phyloP scores from a whole-genome alignment of 1,139 yeast species.

The Lodderomyces metapsilosis region DNA sequence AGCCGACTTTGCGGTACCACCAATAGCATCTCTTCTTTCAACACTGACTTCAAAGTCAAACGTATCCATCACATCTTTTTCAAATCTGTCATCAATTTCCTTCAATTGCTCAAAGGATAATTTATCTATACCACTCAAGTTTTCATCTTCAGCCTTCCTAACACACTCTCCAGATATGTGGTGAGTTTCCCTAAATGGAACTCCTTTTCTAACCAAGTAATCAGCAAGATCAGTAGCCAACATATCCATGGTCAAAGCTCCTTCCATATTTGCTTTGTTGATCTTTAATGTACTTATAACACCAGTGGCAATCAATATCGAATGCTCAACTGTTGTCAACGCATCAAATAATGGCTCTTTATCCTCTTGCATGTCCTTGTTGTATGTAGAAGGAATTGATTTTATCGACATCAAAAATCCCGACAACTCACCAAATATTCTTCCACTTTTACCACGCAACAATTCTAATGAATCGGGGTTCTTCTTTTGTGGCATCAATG shows the following conservation, averaged over 20 bases:
- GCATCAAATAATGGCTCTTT: slow-evolving; percentile 96
- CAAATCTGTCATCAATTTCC: slow-evolving; percentile 76
- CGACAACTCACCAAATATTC: slow-evolving; percentile 91
- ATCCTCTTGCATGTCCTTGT: slow-evolving; percentile 98
- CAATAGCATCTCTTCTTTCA: slow-evolving; percentile 93
- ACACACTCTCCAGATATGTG: slow-evolving; percentile 98
- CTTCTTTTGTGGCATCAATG: slow-evolving; percentile 98
- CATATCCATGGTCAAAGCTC: slow-evolving; percentile 97
- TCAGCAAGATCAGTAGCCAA: slow-evolving; percentile 98
- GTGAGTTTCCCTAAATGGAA: slow-evolving; percentile 98
- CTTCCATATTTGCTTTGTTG: slow-evolving; percentile 72
- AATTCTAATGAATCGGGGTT: slow-evolving; percentile 95
- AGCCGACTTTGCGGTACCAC: slow-evolving; percentile 96
- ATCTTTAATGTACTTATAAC: slow-evolving; percentile 83
- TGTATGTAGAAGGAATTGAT: slow-evolving; percentile 95
- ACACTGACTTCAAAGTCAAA: slow-evolving; percentile 92
- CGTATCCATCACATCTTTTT: slow-evolving; percentile 73
- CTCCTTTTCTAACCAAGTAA: slow-evolving; percentile 94
- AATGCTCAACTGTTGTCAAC: slow-evolving; percentile 86
- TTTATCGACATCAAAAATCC: slow-evolving; percentile 96
- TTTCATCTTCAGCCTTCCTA: slow-evolving; percentile 76
- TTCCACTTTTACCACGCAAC: slow-evolving; percentile 94
- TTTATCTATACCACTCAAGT: slow-evolving; percentile 77
- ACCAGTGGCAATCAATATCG: slow-evolving; percentile 92
- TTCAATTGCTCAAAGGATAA: slow-evolving; percentile 75